A percentile compares a stretch with the other conserved stretches of the same genome.
These are phyloP conservation scores for Metarhizium anisopliae DNA, from an alignment of 2,329 filamentous ascomycete genomes.

Conservation along the genomic window DNA sequence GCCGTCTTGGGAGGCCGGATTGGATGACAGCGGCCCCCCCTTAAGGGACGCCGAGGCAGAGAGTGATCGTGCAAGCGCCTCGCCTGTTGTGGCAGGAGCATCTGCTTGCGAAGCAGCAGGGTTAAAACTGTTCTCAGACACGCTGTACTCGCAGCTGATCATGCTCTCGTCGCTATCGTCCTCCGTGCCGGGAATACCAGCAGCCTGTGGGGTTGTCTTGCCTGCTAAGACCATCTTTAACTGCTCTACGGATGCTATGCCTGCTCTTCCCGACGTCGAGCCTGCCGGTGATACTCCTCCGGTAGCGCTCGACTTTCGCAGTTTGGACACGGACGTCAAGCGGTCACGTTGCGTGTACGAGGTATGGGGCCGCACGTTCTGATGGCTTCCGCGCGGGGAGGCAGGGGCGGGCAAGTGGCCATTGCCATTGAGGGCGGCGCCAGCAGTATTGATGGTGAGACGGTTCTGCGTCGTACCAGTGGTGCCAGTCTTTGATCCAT, in stretches of 20 bases:
- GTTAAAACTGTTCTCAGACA: conserved; percentile 59
- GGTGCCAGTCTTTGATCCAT: conserved; percentile 62
- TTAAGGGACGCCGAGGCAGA: conserved; percentile 28
- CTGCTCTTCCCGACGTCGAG: conserved; percentile 35
- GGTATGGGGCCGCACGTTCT: conserved; percentile 41
- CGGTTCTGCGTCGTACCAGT: conserved; percentile 42
- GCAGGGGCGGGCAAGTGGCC: conserved; percentile 25
- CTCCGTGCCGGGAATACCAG: conserved; percentile 26
- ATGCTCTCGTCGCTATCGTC: conserved; percentile 58
- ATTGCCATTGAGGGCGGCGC: conserved; percentile 27
- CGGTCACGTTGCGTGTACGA: conserved; percentile 27
- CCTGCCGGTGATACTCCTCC: conserved; percentile 39
- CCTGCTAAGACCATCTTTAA: conserved; percentile 53
- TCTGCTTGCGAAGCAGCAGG: conserved; percentile 19
- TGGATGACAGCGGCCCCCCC: conserved; percentile 33
- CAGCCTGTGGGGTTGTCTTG: conserved; percentile 31
- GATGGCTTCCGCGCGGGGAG: conserved; percentile 42
- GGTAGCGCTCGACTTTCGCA: conserved; percentile 45
- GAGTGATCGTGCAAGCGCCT: conserved; percentile 19
- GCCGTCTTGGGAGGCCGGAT: conserved; percentile 25
- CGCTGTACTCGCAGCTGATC: conserved; percentile 59
- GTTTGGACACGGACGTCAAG: conserved; percentile 28
- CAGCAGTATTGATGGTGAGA: conserved; percentile 43
- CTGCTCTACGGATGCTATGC: conserved; percentile 54
- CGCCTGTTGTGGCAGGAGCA: conserved; percentile 16